Percentiles rank a stretch among this genome's conserved stretches.
Evolutionary conservation across 2,329 filamentous ascomycete species (phyloP).

Genomic region (Claviceps sp.): DNA sequence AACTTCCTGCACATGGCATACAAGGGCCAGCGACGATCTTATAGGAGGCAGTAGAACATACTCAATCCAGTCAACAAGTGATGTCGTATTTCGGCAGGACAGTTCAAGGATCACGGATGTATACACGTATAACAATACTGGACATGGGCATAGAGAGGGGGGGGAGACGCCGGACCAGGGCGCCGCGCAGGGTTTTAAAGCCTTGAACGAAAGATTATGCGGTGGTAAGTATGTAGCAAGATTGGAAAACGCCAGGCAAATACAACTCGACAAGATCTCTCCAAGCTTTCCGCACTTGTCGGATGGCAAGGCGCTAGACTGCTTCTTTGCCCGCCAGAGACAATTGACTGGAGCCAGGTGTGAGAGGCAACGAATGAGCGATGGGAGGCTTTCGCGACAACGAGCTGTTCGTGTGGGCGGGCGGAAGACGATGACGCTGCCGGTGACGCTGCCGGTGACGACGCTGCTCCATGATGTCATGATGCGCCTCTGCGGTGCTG

Average conservation of each 20-base stretch:
- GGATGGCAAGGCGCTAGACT: neutral
- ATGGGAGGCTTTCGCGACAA: neutral
- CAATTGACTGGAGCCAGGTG: neutral
- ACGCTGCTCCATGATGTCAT: conserved; percentile 24
- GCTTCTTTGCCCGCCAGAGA: neutral
- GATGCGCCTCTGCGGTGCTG: neutral
- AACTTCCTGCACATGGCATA: neutral
- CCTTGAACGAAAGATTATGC: neutral
- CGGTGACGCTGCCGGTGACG: conserved; percentile 9
- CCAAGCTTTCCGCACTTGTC: no score
- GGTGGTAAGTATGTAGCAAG: neutral
- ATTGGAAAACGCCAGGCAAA: neutral
- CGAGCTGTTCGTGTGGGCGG: neutral
- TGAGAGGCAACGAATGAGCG: neutral
- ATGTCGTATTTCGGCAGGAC: neutral
- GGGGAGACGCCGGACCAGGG: neutral
- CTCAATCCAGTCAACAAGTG: neutral
- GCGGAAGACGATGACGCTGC: neutral
- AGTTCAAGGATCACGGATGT: neutral
- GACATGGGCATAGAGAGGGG: neutral
- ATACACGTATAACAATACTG: neutral
- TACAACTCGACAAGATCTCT: neutral
- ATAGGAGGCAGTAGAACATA: neutral
- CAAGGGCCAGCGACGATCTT: neutral
- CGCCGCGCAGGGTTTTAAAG: conserved; percentile 4